phyloP scores from a whole-genome alignment of 345 rosid genomes.

The Eucalyptus caleyi region DNA sequence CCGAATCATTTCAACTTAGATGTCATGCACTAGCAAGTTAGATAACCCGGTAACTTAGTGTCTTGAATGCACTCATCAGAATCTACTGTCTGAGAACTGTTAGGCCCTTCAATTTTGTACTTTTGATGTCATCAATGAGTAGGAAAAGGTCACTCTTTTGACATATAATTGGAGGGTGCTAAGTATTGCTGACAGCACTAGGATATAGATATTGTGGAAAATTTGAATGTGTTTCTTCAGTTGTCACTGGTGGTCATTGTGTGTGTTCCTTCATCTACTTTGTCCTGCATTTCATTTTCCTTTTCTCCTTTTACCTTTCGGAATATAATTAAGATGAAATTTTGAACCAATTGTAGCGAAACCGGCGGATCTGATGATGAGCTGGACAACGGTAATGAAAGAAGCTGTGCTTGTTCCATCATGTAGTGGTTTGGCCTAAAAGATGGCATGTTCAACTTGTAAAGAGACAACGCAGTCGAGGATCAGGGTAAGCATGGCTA shows the following conservation, averaged over 20 bases:
- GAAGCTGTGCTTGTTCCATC: constrained; percentile 48
- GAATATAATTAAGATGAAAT: not conserved
- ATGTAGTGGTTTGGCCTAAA: constrained; percentile 23
- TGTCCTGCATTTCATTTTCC: not conserved
- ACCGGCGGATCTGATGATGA: constrained; percentile 46
- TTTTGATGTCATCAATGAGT: not conserved
- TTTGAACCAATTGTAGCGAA: constrained; percentile 37
- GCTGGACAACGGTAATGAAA: constrained; percentile 33
- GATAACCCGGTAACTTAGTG: not conserved
- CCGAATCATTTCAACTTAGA: not conserved
- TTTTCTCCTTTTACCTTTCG: not conserved
- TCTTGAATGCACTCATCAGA: not conserved
- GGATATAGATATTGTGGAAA: not conserved
- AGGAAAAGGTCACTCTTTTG: not conserved
- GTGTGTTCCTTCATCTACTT: not conserved
- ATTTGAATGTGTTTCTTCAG: not conserved
- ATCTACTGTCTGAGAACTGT: not conserved
- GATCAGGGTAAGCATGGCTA: not conserved
- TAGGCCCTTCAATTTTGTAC: not conserved
- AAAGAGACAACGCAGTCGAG: not conserved
- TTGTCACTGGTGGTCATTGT: not conserved
- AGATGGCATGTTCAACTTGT: not conserved
- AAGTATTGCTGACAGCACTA: not conserved
- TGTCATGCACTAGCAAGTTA: not conserved
- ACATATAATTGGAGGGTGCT: not conserved